Base-by-base conservation (phyloP, 257 asterid species). In the Verbena officinalis region DNA sequence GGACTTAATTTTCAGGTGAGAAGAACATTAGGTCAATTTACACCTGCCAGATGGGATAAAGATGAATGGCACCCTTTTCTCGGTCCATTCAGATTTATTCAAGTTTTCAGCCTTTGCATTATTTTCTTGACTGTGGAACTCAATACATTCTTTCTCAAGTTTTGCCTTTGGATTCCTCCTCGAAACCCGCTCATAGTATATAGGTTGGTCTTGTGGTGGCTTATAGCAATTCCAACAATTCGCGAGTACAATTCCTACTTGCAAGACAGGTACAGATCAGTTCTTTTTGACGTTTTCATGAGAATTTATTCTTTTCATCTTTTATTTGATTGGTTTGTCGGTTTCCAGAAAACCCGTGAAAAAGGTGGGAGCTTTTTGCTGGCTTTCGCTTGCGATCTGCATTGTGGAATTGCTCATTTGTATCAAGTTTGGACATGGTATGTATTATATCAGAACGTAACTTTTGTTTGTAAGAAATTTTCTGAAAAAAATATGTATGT, bases 21-120 rank as follows among this genome's bases (percentile, higher is more conserved):
- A 76, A 78, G 96, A 71, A 87, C 97, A 11, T 78, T 92, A 36
- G 94, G 93, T 27, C 97, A 92, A 64, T 92, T 92, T 67, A 92
- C 98, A 52, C 98, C 96, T 13, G 98, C 97, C 36, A 83, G 64
- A 59, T 92, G 97, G 98, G 98, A 92, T 77, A 89, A 87, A 80
- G 97, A 92, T 66, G 98, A 92, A 75, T 89, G 98, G 97, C 97
- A 84, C 79, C 98, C 97, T 15, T 82, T 92, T 71, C 95, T 89
- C 56, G 98, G 97, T 50, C 98, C 98, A 9, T 80, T 89, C 80
- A 85, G 98, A 65, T 89, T 89, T 64, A 39, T 92, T 71, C 97
- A 89, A 86, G 93, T 92, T 74, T 78, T 89, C 55, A 80, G 79
- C 77, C 95, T 89, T 9, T 89, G 97, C 74, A 68, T 78, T 53